Conservation (phyloP, 2,329 filamentous ascomycete genomes). For the Alternaria conjuncta region DNA sequence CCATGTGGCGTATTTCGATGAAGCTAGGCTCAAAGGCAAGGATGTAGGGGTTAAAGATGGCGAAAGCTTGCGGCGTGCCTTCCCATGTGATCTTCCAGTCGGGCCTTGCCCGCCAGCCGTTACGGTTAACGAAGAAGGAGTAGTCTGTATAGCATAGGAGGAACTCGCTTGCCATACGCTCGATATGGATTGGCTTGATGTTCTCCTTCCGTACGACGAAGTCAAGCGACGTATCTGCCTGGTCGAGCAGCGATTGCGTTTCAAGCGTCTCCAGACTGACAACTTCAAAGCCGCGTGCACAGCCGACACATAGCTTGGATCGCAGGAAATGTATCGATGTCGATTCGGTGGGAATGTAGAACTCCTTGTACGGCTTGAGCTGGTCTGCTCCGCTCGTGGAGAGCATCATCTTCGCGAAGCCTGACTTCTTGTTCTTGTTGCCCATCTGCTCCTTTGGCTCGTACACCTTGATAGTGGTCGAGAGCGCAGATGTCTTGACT, state of each 20-base stretch:
- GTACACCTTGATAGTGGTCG: constrained; percentile 98
- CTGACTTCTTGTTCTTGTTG: constrained; percentile 94
- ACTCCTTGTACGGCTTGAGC: constrained; percentile 83
- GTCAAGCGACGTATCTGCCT: constrained; percentile 96
- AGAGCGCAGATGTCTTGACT: constrained; percentile 91
- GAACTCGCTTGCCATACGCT: constrained; percentile 96
- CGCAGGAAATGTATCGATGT: constrained; percentile 97
- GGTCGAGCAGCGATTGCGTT: constrained; percentile 93
- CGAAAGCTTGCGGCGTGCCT: constrained; percentile 88
- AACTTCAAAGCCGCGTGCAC: constrained; percentile 94
- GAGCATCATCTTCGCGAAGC: constrained; percentile 97
- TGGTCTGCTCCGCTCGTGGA: constrained; percentile 85
- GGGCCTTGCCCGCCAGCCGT: constrained; percentile 93
- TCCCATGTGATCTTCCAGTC: constrained; percentile 99
- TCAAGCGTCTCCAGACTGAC: constrained; percentile 97
- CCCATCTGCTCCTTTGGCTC: constrained; percentile 95
- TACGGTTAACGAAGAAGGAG: constrained; percentile 98
- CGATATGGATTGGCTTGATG: constrained; percentile 94
- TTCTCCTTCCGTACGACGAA: constrained; percentile 95
- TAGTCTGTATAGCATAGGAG: constrained; percentile 98
- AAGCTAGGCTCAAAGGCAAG: constrained; percentile 97
- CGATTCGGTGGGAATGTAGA: constrained; percentile 98
- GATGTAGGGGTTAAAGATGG: constrained; percentile 95
- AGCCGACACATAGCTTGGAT: constrained; percentile 95
- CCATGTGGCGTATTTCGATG: constrained; percentile 94